Conservation (phyloP, 257 asterid species). For the Gentiana macrophylla region DNA sequence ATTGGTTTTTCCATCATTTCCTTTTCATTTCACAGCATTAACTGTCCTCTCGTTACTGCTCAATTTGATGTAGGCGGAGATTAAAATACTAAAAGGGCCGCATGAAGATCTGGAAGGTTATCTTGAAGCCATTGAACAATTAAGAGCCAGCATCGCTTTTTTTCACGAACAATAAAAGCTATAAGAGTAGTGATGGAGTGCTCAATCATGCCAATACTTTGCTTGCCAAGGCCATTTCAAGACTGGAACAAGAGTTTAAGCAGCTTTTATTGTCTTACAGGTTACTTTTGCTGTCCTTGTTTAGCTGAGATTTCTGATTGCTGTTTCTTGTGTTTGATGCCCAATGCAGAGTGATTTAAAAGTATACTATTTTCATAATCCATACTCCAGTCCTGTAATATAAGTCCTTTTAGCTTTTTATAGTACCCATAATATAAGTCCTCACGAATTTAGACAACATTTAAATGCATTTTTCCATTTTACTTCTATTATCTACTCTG, state of each 20-base stretch:
- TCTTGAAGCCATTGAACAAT: constrained; percentile 89
- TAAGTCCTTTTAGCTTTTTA: too few species aligned
- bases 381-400: too few species aligned
- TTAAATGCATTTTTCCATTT: too few species aligned
- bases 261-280: constrained; percentile 77
- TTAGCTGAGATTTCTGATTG: too few species aligned
- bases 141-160: constrained; percentile 72
- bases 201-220: constrained; percentile 71
- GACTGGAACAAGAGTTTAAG: constrained; percentile 92
- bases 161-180: constrained; percentile 88
- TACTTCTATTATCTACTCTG: too few species aligned
- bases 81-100: constrained; percentile 93
- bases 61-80: constrained; percentile 62
- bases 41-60: background rate
- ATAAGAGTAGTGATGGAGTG: constrained; percentile 96
- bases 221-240: constrained; percentile 89
- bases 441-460: too few species aligned
- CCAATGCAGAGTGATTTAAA: too few species aligned
- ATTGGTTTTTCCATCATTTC: background rate
- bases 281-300: constrained; percentile 19
- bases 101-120: constrained; percentile 95
- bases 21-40: background rate
- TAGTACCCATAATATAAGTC: too few species aligned
- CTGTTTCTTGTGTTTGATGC: too few species aligned
- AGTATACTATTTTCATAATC: too few species aligned